Evolutionary conservation across 2,329 filamentous ascomycete species (phyloP).

Genomic region (Eutypella sp.): DNA sequence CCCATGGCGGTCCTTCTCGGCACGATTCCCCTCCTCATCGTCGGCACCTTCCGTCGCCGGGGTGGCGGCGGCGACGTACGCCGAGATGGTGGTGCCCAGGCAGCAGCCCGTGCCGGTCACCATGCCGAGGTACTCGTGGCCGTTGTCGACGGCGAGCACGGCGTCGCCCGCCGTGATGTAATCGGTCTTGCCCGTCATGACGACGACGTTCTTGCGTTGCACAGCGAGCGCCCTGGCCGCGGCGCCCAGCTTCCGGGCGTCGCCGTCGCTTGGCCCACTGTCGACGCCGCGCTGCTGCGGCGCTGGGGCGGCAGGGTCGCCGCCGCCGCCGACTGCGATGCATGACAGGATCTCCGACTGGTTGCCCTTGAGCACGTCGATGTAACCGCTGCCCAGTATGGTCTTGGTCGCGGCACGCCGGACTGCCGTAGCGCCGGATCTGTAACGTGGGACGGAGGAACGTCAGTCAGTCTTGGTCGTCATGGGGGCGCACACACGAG

Average conservation of each 20-base stretch:
- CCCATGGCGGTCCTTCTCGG: no score
- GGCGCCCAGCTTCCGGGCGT: slow-evolving; percentile 48
- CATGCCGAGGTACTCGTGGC: slow-evolving; percentile 63
- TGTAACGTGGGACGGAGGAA: slow-evolving; percentile 18
- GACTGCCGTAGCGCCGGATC: slow-evolving; percentile 72
- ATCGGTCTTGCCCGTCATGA: slow-evolving; percentile 79
- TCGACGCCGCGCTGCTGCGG: slow-evolving; percentile 79
- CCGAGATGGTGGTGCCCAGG: slow-evolving; percentile 75
- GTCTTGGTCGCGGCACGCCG: slow-evolving; percentile 66
- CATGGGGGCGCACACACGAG: no score
- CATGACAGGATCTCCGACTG: slow-evolving; percentile 85
- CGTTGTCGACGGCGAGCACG: slow-evolving; percentile 68
- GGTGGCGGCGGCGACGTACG: slow-evolving; percentile 60
- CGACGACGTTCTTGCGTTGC: slow-evolving; percentile 64
- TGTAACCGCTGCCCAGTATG: slow-evolving; percentile 69
- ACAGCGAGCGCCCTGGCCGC: slow-evolving; percentile 64
- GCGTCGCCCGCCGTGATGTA: slow-evolving; percentile 69
- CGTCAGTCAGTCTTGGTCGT: not conserved
- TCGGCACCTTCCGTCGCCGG: slow-evolving; percentile 48
- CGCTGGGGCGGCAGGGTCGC: slow-evolving; percentile 9
- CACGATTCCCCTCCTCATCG: no score
- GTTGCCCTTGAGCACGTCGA: slow-evolving; percentile 91
- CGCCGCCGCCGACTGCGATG: slow-evolving; percentile 25
- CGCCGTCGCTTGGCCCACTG: slow-evolving; percentile 52
- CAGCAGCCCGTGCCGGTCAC: slow-evolving; percentile 83